Evolutionary conservation across 257 asterid genomes (phyloP).

Genomic region (Petunia secreta): DNA sequence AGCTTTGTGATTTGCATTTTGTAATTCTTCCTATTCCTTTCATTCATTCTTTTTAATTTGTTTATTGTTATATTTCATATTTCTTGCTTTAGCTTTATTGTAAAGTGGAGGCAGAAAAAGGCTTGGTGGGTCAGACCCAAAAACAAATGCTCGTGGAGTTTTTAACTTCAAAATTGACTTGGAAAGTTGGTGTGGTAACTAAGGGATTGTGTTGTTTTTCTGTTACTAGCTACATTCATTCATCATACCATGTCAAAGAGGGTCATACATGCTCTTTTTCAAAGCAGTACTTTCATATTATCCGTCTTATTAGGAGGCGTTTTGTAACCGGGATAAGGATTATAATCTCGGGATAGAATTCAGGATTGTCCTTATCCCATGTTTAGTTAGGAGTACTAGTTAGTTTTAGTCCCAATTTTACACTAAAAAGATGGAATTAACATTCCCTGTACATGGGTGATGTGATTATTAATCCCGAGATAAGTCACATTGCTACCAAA

Average conservation of each 20-base stretch:
- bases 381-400: too few relatives aligned
- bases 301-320: too few relatives aligned
- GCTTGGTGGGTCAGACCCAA: slow-evolving; percentile 62
- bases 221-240: slow-evolving; percentile 28
- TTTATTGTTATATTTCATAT: slow-evolving; percentile 35
- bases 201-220: slow-evolving; percentile 9
- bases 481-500: too few relatives aligned
- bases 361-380: too few relatives aligned
- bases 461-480: too few relatives aligned
- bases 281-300: background rate
- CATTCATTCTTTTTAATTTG: slow-evolving; percentile 22
- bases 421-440: too few relatives aligned
- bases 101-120: slow-evolving; percentile 67
- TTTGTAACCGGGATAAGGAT: too few relatives aligned
- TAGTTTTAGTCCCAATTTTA: too few relatives aligned
- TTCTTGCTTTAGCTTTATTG: slow-evolving; percentile 61
- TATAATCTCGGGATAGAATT: too few relatives aligned
- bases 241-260: slow-evolving; percentile 11
- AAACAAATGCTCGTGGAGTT: slow-evolving; percentile 52
- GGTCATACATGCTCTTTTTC: background rate
- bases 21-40: slow-evolving; percentile 32
- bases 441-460: too few relatives aligned
- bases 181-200: slow-evolving; percentile 23
- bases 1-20: slow-evolving; percentile 36
- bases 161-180: slow-evolving; percentile 47